A percentile compares a stretch with the other conserved stretches of the same genome.
These are phyloP conservation scores for Biscogniauxia sp. DNA, from an alignment of 2,329 filamentous ascomycete genomes.

Conservation along the genomic window DNA sequence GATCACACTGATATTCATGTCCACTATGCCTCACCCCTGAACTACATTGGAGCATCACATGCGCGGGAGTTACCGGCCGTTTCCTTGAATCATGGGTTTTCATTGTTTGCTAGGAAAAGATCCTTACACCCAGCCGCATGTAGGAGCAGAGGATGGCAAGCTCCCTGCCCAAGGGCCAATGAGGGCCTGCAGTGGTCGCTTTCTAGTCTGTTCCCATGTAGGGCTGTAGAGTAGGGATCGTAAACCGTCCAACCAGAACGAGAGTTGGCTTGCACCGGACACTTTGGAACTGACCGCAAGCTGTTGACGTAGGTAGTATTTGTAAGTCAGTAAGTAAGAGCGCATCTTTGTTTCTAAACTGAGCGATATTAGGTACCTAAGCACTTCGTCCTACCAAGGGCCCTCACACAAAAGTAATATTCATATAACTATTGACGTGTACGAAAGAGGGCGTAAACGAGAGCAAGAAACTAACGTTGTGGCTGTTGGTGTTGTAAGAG, in stretches of 20 bases:
- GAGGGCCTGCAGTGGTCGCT: conserved; percentile 14
- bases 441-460: too few species aligned
- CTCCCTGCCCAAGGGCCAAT: conserved; percentile 11
- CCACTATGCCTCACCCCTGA: too few species aligned
- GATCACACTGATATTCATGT: background rate
- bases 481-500: background rate
- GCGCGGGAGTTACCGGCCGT: background rate
- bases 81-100: background rate
- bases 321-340: too few species aligned
- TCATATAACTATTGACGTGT: too few species aligned
- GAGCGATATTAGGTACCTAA: too few species aligned
- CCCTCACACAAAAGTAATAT: too few species aligned
- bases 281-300: background rate
- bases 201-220: conserved; percentile 24
- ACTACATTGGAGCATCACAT: too few species aligned
- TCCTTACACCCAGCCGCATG: background rate
- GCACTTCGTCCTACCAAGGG: too few species aligned
- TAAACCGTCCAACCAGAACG: conserved; percentile 43
- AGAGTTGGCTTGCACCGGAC: background rate
- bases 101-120: background rate
- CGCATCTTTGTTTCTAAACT: too few species aligned
- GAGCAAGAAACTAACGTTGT: background rate
- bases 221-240: conserved; percentile 28
- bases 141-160: background rate
- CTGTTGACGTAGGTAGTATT: too few species aligned